phyloP scores from a whole-genome alignment of 225 moss, liverwort and hornwort species.

The Neckera pumila region DNA sequence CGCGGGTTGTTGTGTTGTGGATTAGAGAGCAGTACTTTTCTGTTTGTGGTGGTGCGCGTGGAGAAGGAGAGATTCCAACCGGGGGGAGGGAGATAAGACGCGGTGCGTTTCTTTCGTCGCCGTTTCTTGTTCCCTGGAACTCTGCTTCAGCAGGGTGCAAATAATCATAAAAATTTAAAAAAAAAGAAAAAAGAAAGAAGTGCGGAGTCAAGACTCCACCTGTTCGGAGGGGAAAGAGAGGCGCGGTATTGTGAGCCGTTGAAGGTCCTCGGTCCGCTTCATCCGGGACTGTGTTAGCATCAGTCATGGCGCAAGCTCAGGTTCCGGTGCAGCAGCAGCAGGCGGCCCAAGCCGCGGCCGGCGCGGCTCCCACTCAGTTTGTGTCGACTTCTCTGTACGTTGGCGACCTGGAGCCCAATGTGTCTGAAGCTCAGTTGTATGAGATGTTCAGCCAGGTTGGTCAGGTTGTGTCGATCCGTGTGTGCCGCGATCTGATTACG shows the following conservation, averaged over 20 bases:
- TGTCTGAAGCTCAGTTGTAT: slow-evolving; percentile 90
- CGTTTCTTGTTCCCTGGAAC: slow-evolving; percentile 48
- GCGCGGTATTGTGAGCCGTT: background rate
- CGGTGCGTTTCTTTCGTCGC: slow-evolving; percentile 42
- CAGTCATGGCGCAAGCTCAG: slow-evolving; percentile 66
- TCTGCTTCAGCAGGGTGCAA: slow-evolving; percentile 26
- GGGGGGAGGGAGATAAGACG: slow-evolving; percentile 51
- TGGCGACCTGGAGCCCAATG: slow-evolving; percentile 88
- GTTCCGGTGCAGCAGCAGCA: slow-evolving; percentile 73
- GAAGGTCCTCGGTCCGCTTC: background rate
- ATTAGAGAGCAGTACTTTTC: background rate
- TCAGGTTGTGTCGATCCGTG: slow-evolving; percentile 90
- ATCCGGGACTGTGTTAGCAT: background rate
- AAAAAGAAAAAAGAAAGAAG: background rate
- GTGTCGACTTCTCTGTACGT: slow-evolving; percentile 89
- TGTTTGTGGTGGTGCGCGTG: slow-evolving; percentile 10
- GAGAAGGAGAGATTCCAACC: slow-evolving; percentile 46
- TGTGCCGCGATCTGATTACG: slow-evolving; percentile 92
- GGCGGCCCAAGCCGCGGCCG: slow-evolving; percentile 53
- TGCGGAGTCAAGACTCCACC: background rate
- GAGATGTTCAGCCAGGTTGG: slow-evolving; percentile 98
- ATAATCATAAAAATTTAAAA: slow-evolving; percentile 2
- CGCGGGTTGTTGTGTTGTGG: background rate
- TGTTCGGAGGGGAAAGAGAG: background rate
- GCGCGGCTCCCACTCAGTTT: slow-evolving; percentile 71